Conservation (phyloP, 1,284 basidiomycete species). For the Cystobasidium slooffiae region DNA sequence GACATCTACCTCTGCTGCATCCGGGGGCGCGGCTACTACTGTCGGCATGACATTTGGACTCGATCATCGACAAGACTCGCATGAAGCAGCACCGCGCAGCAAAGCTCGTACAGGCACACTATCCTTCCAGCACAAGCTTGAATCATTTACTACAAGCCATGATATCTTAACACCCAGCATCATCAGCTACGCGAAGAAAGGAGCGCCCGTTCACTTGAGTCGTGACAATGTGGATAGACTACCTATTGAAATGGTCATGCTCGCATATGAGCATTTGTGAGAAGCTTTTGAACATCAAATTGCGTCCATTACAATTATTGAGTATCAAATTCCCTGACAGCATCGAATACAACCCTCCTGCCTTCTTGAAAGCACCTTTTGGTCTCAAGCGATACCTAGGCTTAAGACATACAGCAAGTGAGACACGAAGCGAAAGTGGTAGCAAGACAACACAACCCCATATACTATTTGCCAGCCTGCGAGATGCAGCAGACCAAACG, state of each 20-base stretch:
- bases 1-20: no score
- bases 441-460: slow-evolving; percentile 52
- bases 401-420: slow-evolving; percentile 13
- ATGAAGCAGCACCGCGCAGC: neutral
- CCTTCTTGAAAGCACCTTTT: slow-evolving; percentile 67
- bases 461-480: slow-evolving; percentile 63
- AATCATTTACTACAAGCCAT: neutral
- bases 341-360: slow-evolving; percentile 61
- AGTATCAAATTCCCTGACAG: slow-evolving; percentile 67
- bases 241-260: slow-evolving; percentile 66
- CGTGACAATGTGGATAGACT: slow-evolving; percentile 65
- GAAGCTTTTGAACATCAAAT: slow-evolving; percentile 54
- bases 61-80: neutral
- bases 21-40: no score
- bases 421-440: neutral
- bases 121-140: neutral
- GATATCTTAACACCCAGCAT: slow-evolving; percentile 64
- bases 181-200: slow-evolving; percentile 69
- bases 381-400: slow-evolving; percentile 58
- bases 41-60: slow-evolving; percentile 5
- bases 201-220: slow-evolving; percentile 73
- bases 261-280: slow-evolving; percentile 80
- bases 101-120: slow-evolving; percentile 26
- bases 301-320: slow-evolving; percentile 64
- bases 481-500: slow-evolving; percentile 68